phyloP scores from a whole-genome alignment of 2,329 filamentous ascomycete genomes.

The Clarireedia homoeocarpa region DNA sequence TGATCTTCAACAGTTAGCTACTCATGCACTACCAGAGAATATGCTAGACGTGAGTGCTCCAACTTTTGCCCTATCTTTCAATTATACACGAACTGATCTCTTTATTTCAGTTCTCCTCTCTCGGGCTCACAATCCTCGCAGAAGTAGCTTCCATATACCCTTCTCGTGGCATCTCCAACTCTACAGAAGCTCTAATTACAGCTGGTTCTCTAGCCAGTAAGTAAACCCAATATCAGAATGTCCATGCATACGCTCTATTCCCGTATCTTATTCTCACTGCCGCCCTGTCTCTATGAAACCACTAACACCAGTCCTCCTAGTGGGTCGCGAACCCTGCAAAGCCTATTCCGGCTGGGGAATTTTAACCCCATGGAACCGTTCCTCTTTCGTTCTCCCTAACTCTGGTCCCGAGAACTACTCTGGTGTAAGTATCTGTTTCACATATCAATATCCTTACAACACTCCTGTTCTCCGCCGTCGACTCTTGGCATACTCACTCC shows the following conservation, averaged over 20 bases:
- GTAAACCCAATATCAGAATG: too few species aligned
- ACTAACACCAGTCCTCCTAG: too few species aligned
- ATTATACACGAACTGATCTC: slow-evolving; percentile 13
- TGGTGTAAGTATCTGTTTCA: background rate
- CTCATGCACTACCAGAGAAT: slow-evolving; percentile 46
- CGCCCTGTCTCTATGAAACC: too few species aligned
- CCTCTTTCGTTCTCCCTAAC: slow-evolving; percentile 7
- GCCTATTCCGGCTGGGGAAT: slow-evolving; percentile 67
- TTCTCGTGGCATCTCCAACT: slow-evolving; percentile 39
- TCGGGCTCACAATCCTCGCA: slow-evolving; percentile 61
- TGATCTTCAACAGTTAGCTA: slow-evolving; percentile 73
- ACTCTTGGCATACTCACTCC: background rate
- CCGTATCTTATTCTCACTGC: too few species aligned
- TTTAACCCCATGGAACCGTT: slow-evolving; percentile 49
- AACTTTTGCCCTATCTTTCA: background rate
- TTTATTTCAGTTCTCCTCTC: slow-evolving; percentile 34
- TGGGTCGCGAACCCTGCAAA: slow-evolving; percentile 66
- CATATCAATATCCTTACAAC: background rate
- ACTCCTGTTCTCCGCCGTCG: too few species aligned
- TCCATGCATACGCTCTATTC: too few species aligned
- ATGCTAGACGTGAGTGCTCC: background rate
- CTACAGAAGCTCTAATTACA: slow-evolving; percentile 58
- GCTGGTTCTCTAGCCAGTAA: slow-evolving; percentile 54
- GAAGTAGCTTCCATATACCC: slow-evolving; percentile 66
- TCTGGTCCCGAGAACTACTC: slow-evolving; percentile 4